Evolutionary conservation across 129 eudicot genomes (phyloP).

Genomic region (Erigeron canadensis): DNA sequence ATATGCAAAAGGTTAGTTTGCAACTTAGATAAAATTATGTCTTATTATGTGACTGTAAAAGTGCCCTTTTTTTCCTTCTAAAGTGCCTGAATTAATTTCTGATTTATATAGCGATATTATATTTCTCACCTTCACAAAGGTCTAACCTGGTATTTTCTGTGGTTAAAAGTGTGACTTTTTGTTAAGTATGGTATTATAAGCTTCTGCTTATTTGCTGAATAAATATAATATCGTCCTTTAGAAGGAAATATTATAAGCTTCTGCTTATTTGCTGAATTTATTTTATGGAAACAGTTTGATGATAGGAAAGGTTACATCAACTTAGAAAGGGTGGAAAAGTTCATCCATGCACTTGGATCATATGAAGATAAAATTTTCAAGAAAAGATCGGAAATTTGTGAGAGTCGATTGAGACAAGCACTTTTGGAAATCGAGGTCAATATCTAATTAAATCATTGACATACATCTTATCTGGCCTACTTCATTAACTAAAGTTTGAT

Average conservation of each 20-base stretch:
- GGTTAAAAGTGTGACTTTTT: background rate
- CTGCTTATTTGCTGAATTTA: background rate
- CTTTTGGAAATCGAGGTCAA: background rate
- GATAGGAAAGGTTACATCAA: slow-evolving; percentile 37
- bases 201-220: background rate
- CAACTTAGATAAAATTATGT: background rate
- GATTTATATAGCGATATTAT: too few relatives aligned
- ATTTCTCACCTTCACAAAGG: too few relatives aligned
- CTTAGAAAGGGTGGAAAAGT: slow-evolving; percentile 49
- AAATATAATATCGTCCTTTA: too few relatives aligned
- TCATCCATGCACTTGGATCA: slow-evolving; percentile 36
- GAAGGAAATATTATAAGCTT: background rate
- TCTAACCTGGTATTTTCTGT: too few relatives aligned
- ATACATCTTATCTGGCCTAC: background rate
- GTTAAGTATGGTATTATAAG: background rate
- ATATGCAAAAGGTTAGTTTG: slow-evolving; percentile 37
- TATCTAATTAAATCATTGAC: background rate
- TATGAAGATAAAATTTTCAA: slow-evolving; percentile 48
- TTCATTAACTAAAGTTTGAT: too few relatives aligned
- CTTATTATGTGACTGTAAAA: too few relatives aligned
- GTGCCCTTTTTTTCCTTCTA: too few relatives aligned
- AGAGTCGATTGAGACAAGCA: slow-evolving; percentile 23
- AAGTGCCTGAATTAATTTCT: too few relatives aligned
- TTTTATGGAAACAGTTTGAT: slow-evolving; percentile 24
- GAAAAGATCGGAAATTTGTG: slow-evolving; percentile 36